phyloP scores from a whole-genome alignment of 495 filamentous ascomycete species.

The Lindgomyces ingoldianus region DNA sequence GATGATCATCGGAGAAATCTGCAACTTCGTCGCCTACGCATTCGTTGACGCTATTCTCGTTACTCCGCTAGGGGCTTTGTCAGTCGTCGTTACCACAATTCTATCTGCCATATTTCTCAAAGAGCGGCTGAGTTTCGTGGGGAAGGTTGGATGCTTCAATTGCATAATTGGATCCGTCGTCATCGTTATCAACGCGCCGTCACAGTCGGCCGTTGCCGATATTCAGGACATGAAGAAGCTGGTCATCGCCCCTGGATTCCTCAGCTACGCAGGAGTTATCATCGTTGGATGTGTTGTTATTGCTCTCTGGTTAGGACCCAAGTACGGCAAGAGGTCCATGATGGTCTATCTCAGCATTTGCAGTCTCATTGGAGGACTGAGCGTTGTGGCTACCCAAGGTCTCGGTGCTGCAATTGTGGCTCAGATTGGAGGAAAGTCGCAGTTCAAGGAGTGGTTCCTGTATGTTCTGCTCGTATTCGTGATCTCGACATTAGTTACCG shows the following conservation, averaged over 20 bases:
- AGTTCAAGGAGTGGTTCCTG: slow-evolving; percentile 97
- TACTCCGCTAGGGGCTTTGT: slow-evolving; percentile 90
- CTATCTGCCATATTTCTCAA: slow-evolving; percentile 95
- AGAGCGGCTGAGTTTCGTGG: slow-evolving; percentile 91
- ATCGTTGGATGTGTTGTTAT: slow-evolving; percentile 70
- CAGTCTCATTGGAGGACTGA: slow-evolving; percentile 90
- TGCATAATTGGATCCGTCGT: slow-evolving; percentile 93
- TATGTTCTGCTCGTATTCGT: slow-evolving; percentile 93
- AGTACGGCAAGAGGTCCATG: slow-evolving; percentile 96
- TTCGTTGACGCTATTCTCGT: slow-evolving; percentile 98
- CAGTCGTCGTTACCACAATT: slow-evolving; percentile 90
- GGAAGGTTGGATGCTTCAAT: slow-evolving; percentile 91
- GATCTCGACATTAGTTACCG: slow-evolving; percentile 79
- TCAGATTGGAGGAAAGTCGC: slow-evolving; percentile 73
- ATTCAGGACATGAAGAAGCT: slow-evolving; percentile 94
- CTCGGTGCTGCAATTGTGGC: slow-evolving; percentile 88
- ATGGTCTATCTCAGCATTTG: slow-evolving; percentile 95
- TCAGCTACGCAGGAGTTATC: slow-evolving; percentile 81
- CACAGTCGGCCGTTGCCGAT: slow-evolving; percentile 76
- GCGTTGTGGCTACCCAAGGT: slow-evolving; percentile 93
- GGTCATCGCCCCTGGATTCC: slow-evolving; percentile 83
- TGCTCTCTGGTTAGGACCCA: slow-evolving; percentile 81
- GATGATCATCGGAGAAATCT: slow-evolving; percentile 96
- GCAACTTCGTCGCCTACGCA: slow-evolving; percentile 96
- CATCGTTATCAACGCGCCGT: slow-evolving; percentile 90